A percentile compares a stretch with the other conserved stretches of the same genome.
Conservation (phyloP, 148 eudicot genomes). For the Gaultheria prostrata region DNA sequence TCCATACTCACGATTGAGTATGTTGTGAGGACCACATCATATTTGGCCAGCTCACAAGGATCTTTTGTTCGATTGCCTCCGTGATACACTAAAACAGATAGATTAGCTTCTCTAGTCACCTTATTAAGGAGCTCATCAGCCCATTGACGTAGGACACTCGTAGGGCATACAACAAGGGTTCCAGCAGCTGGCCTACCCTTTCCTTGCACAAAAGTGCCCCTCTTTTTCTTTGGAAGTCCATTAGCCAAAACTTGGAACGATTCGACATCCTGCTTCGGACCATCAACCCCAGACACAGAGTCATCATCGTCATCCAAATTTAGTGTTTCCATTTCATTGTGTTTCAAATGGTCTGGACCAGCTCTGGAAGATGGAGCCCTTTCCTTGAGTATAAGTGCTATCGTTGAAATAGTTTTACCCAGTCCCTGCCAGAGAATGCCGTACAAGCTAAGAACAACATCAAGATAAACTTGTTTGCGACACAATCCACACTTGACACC, state of each 20-base stretch:
- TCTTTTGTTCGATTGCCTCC: slow-evolving; percentile 87
- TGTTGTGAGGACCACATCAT: slow-evolving; percentile 92
- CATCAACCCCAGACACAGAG: slow-evolving; percentile 22
- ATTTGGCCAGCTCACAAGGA: slow-evolving; percentile 78
- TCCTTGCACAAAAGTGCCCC: slow-evolving; percentile 26
- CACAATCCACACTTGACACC: slow-evolving; percentile 10
- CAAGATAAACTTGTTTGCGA: neutral
- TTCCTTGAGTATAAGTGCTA: slow-evolving; percentile 85
- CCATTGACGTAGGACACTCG: slow-evolving; percentile 98
- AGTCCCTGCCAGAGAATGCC: slow-evolving; percentile 57
- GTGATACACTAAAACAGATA: slow-evolving; percentile 73
- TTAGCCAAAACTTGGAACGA: slow-evolving; percentile 19
- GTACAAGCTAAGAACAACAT: neutral
- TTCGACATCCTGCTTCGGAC: slow-evolving; percentile 25
- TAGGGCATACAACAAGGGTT: slow-evolving; percentile 96
- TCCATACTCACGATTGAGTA: slow-evolving; percentile 99
- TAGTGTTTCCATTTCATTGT: slow-evolving; percentile 43
- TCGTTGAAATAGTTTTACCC: slow-evolving; percentile 94
- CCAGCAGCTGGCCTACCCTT: slow-evolving; percentile 84
- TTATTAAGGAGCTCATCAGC: slow-evolving; percentile 69
- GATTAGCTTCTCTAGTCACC: slow-evolving; percentile 58
- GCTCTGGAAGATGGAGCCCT: slow-evolving; percentile 49
- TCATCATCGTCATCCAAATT: slow-evolving; percentile 72
- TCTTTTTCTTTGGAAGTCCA: slow-evolving; percentile 15
- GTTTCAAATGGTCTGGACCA: slow-evolving; percentile 16